Evolutionary conservation across 2,329 filamentous ascomycete genomes (phyloP), one percentile per base, ranked within the genome.

Genomic region (Aspergillus novoparasiticus): DNA sequence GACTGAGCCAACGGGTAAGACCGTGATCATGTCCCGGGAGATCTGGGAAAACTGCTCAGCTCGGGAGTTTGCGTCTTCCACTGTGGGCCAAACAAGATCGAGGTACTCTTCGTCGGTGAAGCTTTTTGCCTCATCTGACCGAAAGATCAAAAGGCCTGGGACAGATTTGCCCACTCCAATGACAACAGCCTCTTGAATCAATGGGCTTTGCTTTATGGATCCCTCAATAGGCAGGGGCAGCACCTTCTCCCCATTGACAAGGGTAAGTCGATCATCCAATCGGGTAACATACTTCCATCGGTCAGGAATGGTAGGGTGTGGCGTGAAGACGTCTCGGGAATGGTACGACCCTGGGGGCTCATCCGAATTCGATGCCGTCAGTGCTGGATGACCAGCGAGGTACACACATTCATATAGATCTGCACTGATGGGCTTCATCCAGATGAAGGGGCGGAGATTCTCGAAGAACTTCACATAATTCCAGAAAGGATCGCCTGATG

Each of bases 1-100:
- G 0, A 76, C 68, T 0, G 73, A 68, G 19, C 77, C 76, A 8
- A 62, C 63, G 2, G 76, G 71, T 3, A 82, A 59, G 2, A 76
- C 66, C 9, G 70, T 67, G 26, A 82, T 70, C 72, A 81, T 78
- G 26, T 81, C 80, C n/a, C 72, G 72, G 1, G 80, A 73, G 19
- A 83, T 78, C 46, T 80, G 80, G 0, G 80, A 79, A 62, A 81
- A 81, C n/a, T 74, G 73, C 50, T 83, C 81, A 3, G 80, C 76
- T 3, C 73, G 70, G 2, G 62, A 61, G 61, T 83, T 83, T 28
- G 80, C 80, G 2, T 72, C 64, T 45, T 78, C 70, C 12, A 83
- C 66, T 0, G 69, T 66, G 0, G 79, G 76, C 78, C 76, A 80
- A 21, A 83, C 70, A 12, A 67, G 57, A 14, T 75, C 63, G 8